Conservation (phyloP, 495 filamentous ascomycete genomes). For the Aspergillus conjunctus region DNA sequence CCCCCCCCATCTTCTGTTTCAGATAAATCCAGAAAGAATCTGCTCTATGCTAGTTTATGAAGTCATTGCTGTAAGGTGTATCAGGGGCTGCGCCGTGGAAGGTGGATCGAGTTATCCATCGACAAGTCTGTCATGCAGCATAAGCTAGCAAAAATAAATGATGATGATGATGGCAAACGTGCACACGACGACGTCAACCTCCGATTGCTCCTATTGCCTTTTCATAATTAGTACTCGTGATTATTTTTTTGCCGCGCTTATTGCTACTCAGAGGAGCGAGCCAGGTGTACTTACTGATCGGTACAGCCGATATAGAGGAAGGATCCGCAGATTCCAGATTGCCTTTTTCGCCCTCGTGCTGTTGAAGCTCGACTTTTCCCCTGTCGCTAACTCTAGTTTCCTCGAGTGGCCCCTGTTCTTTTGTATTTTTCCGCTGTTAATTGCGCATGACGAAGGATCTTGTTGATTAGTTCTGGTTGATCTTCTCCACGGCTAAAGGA, state of each 20-base stretch:
- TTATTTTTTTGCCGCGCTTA: slow-evolving; percentile 16
- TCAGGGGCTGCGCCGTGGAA: slow-evolving; percentile 12
- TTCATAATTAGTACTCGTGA: slow-evolving; percentile 16
- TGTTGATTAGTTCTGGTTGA: slow-evolving; percentile 5
- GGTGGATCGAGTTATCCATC: slow-evolving; percentile 14
- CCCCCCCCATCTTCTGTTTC: neutral
- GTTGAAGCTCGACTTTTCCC: slow-evolving; percentile 21
- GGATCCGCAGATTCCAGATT: slow-evolving; percentile 27
- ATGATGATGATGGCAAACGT: slow-evolving; percentile 17
- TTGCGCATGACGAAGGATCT: slow-evolving; percentile 13
- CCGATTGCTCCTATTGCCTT: slow-evolving; percentile 4
- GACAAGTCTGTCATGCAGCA: slow-evolving; percentile 18
- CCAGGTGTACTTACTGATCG: slow-evolving; percentile 19
- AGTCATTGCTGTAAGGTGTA: slow-evolving; percentile 8
- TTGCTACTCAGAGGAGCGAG: too few relatives aligned
- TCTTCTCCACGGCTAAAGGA: neutral
- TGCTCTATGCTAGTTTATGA: neutral
- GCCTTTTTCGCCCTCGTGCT: slow-evolving; percentile 28
- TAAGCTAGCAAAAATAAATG: slow-evolving; percentile 14
- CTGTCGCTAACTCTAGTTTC: slow-evolving; percentile 20
- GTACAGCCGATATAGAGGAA: slow-evolving; percentile 21
- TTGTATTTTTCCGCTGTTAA: slow-evolving; percentile 1
- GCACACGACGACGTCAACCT: slow-evolving; percentile 15
- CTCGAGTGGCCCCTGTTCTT: slow-evolving; percentile 21
- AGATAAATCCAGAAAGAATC: neutral